Evolutionary conservation across 805 yeast species (phyloP).

Genomic region (Candida coquimbonensis): DNA sequence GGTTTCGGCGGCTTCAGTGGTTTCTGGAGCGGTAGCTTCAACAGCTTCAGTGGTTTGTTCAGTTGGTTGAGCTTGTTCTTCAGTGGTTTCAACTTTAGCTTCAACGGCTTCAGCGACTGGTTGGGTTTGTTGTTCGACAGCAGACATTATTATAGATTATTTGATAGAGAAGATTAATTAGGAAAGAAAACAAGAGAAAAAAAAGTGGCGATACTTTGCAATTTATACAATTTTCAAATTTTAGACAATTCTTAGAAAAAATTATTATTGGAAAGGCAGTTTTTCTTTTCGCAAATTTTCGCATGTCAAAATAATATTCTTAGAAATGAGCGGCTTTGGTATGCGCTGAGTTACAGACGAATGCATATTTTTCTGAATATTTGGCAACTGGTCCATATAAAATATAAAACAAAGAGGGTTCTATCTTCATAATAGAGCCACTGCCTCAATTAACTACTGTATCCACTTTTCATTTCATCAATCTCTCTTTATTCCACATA

Average conservation of each 20-base stretch:
- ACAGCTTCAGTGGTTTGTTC: neutral
- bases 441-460: too few species aligned
- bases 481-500: too few species aligned
- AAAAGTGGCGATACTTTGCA: neutral
- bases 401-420: too few species aligned
- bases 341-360: too few species aligned
- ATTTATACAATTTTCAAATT: neutral
- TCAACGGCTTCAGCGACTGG: conserved; percentile 1
- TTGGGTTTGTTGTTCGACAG: conserved; percentile 12
- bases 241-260: neutral
- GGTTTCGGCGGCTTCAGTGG: conserved; percentile 11
- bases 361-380: too few species aligned
- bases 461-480: too few species aligned
- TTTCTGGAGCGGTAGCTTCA: conserved; percentile 6
- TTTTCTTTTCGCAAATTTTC: too few species aligned
- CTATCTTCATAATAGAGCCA: too few species aligned
- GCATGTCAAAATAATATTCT: too few species aligned
- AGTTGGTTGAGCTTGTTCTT: conserved; percentile 4
- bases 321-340: too few species aligned
- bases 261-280: neutral
- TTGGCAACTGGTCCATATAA: too few species aligned
- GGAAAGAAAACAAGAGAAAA: neutral
- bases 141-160: conserved; percentile 1
- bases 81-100: neutral
- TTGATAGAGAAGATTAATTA: neutral